Conservation (phyloP, 805 yeast genomes). For the Danielia reshetovae region DNA sequence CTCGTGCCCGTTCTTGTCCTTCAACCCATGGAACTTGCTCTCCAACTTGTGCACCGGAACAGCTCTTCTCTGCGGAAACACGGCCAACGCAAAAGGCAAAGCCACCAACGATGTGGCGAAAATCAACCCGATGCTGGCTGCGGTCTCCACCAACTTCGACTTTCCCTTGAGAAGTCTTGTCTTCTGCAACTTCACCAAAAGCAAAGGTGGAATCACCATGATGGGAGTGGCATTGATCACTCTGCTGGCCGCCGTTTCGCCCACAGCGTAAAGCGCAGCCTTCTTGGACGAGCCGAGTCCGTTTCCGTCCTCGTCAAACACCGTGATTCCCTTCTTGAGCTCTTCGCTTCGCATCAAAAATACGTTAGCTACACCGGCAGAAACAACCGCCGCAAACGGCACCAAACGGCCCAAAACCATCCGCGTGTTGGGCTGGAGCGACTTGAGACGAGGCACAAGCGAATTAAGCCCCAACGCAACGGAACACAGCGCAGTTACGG, state of each 20-base stretch:
- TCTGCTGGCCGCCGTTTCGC: slow-evolving; percentile 93
- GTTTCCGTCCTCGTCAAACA: slow-evolving; percentile 59
- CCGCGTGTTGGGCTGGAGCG: slow-evolving; percentile 65
- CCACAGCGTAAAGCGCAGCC: slow-evolving; percentile 92
- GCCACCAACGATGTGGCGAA: slow-evolving; percentile 81
- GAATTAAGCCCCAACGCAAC: slow-evolving; percentile 93
- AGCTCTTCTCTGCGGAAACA: slow-evolving; percentile 85
- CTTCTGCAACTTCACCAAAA: slow-evolving; percentile 74
- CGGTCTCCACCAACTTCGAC: slow-evolving; percentile 59
- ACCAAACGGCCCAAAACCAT: slow-evolving; percentile 79
- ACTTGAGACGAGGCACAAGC: slow-evolving; percentile 78
- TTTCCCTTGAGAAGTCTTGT: slow-evolving; percentile 60
- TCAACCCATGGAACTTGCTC: slow-evolving; percentile 54
- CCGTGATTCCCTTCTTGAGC: slow-evolving; percentile 77
- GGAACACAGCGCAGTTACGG: slow-evolving; percentile 91
- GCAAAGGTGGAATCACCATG: slow-evolving; percentile 93
- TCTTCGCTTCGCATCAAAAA: slow-evolving; percentile 96
- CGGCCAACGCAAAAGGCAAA: slow-evolving; percentile 91
- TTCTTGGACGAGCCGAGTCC: slow-evolving; percentile 66
- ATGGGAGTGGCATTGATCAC: slow-evolving; percentile 96
- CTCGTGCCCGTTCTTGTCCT: slow-evolving; percentile 55
- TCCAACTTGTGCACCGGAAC: slow-evolving; percentile 63
- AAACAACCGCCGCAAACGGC: slow-evolving; percentile 97
- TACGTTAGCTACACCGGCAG: slow-evolving; percentile 96
- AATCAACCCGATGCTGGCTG: slow-evolving; percentile 81